Conservation (phyloP, 148 eudicot genomes). For the Rhododendron simsii region DNA sequence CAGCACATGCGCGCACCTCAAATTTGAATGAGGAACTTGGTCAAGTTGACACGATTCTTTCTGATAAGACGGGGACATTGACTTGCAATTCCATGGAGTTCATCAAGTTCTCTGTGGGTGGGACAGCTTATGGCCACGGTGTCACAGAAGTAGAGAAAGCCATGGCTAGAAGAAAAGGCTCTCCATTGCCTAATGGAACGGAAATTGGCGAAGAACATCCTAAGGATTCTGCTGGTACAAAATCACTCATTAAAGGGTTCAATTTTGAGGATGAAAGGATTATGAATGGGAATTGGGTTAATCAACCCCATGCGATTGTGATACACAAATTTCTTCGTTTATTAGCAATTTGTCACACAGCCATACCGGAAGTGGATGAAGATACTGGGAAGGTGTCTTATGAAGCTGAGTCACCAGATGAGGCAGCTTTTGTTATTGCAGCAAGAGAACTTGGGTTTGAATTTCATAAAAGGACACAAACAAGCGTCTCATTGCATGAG, state of each 20-base stretch:
- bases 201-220: conserved; percentile 19
- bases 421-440: conserved; percentile 97
- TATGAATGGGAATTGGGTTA: conserved; percentile 74
- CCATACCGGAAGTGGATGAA: conserved; percentile 79
- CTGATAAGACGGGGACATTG: conserved; percentile 95
- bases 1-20: conserved; percentile 92
- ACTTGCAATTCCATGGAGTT: conserved; percentile 98
- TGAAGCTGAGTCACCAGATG: conserved; percentile 99
- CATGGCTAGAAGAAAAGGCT: conserved; percentile 81
- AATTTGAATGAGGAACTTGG: conserved; percentile 97
- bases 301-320: conserved; percentile 58
- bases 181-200: conserved; percentile 39
- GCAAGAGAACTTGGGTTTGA: conserved; percentile 93
- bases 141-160: conserved; percentile 90
- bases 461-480: conserved; percentile 80
- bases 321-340: conserved; percentile 72
- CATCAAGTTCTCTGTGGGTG: conserved; percentile 83
- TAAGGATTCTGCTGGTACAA: conserved; percentile 19
- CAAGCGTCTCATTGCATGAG: conserved; percentile 63
- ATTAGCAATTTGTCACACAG: conserved; percentile 84
- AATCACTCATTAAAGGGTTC: conserved; percentile 62
- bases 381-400: conserved; percentile 59
- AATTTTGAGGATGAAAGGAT: conserved; percentile 83
- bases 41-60: conserved; percentile 89
- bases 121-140: conserved; percentile 83